Evolutionary conservation across 495 filamentous ascomycete genomes (phyloP).

Genomic region (Ramalina peruviana): DNA sequence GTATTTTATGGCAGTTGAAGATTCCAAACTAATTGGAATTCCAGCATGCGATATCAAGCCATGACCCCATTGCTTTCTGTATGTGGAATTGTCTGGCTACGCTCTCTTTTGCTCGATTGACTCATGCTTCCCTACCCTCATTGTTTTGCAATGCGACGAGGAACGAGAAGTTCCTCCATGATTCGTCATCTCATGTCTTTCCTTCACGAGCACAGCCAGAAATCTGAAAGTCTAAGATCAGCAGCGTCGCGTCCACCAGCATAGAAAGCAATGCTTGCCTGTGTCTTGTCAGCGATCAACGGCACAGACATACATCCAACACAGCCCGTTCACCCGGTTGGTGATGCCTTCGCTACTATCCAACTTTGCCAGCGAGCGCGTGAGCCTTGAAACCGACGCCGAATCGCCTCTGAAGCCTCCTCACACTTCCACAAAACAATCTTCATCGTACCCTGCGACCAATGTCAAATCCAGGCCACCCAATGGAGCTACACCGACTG

Average conservation of each 20-base stretch:
- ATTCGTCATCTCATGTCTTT: background rate
- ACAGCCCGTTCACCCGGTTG: background rate
- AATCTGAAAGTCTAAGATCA: background rate
- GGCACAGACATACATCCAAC: background rate
- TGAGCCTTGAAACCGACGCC: constrained; percentile 18
- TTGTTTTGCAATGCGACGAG: background rate
- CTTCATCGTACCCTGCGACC: background rate
- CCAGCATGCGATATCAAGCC: no score
- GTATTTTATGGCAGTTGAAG: no score
- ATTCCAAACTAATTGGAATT: no score
- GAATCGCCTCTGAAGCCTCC: constrained; percentile 15
- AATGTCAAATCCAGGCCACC: constrained; percentile 2
- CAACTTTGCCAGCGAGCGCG: constrained; percentile 30
- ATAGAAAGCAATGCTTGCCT: background rate
- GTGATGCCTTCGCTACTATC: constrained; percentile 45
- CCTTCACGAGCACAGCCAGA: background rate
- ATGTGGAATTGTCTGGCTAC: no score
- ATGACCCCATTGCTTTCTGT: no score
- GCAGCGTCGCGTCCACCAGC: background rate
- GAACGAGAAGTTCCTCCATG: background rate
- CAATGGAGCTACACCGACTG: constrained; percentile 1
- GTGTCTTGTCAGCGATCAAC: background rate
- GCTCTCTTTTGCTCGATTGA: no score
- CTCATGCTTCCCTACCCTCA: background rate
- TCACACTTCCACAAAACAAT: constrained; percentile 11